Evolutionary conservation across 1,284 basidiomycete genomes (phyloP).

Genomic region (Gastroboletus turbinatus): DNA sequence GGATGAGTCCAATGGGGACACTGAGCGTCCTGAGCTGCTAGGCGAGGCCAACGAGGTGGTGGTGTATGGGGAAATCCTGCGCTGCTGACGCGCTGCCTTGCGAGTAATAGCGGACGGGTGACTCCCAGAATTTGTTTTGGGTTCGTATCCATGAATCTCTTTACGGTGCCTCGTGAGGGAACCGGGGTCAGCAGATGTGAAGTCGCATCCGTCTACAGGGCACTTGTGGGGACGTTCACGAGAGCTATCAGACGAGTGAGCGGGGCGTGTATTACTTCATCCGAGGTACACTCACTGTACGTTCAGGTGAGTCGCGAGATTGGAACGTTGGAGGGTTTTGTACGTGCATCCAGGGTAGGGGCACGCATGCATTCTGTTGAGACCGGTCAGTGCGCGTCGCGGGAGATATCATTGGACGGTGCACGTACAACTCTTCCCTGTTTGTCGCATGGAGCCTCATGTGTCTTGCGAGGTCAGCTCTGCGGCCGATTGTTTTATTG

Average conservation of each 20-base stretch:
- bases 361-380: slow-evolving; percentile 30
- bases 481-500: slow-evolving; percentile 13
- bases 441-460: slow-evolving; percentile 14
- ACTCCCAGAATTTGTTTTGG: not conserved
- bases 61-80: not conserved
- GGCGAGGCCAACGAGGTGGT: not conserved
- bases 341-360: slow-evolving; percentile 23
- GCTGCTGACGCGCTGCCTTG: not conserved
- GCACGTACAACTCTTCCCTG: slow-evolving; percentile 19
- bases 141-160: slow-evolving; percentile 13
- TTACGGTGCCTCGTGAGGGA: slow-evolving; percentile 31
- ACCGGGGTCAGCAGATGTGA: slow-evolving; percentile 26
- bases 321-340: slow-evolving; percentile 29
- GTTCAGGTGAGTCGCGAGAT: slow-evolving; percentile 30
- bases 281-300: slow-evolving; percentile 23
- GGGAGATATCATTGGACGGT: not conserved
- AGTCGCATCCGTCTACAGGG: slow-evolving; percentile 22
- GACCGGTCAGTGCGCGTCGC: slow-evolving; percentile 3
- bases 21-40: not conserved
- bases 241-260: slow-evolving; percentile 17
- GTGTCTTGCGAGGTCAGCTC: slow-evolving; percentile 23
- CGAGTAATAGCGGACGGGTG: not conserved
- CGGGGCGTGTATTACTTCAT: not conserved
- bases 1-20: not conserved
- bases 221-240: slow-evolving; percentile 19